Evolutionary conservation across 371 early-diverging fungal genomes (phyloP).

Genomic region (Apophysomyces trapeziformis): DNA sequence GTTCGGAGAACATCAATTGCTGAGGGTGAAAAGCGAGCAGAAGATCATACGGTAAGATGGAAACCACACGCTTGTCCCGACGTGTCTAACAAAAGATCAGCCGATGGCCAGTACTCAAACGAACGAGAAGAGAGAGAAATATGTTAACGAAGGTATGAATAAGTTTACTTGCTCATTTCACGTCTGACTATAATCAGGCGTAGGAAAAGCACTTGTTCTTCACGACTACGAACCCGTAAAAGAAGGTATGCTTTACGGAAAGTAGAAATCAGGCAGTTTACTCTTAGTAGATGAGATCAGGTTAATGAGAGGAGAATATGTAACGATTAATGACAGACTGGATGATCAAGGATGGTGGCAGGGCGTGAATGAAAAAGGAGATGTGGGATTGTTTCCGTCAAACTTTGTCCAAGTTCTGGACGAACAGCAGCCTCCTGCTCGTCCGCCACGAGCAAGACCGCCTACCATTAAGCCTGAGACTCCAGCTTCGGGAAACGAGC

Average conservation of each 20-base stretch:
- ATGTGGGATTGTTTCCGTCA: conserved; percentile 59
- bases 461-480: conserved; percentile 45
- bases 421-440: conserved; percentile 44
- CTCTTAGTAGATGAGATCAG: conserved; percentile 53
- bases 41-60: background rate
- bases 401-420: conserved; percentile 65
- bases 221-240: conserved; percentile 64
- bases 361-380: conserved; percentile 63
- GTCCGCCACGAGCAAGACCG: conserved; percentile 40
- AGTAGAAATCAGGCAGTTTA: background rate
- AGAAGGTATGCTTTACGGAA: conserved; percentile 41
- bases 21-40: conserved; percentile 22
- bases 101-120: background rate
- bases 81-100: no score
- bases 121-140: background rate
- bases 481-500: conserved; percentile 10
- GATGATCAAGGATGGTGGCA: conserved; percentile 70
- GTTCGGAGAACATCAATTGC: conserved; percentile 20
- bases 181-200: background rate
- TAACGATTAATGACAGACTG: conserved; percentile 55
- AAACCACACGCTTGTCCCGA: no score
- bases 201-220: conserved; percentile 55
- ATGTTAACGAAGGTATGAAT: conserved; percentile 11
- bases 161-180: background rate
- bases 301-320: conserved; percentile 54